Evolutionary conservation across 2,329 filamentous ascomycete genomes (phyloP).

Genomic region (Aciculosporium take): DNA sequence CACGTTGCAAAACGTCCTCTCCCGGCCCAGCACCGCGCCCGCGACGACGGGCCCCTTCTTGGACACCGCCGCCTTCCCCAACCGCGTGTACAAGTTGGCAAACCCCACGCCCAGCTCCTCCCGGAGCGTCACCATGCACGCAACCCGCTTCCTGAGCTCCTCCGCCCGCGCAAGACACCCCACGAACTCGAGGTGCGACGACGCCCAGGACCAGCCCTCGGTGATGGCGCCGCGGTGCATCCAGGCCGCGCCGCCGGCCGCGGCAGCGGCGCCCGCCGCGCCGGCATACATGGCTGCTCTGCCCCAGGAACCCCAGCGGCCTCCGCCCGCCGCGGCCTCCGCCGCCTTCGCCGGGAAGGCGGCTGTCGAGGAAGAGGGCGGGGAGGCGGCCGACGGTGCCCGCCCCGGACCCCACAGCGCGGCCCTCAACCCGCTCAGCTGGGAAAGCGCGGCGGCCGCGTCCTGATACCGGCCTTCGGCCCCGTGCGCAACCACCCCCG

Average conservation of each 20-base stretch:
- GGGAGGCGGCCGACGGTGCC: neutral
- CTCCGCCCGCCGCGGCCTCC: neutral
- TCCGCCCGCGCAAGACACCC: constrained; percentile 75
- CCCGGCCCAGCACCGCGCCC: constrained; percentile 46
- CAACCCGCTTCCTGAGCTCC: constrained; percentile 62
- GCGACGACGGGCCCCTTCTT: constrained; percentile 39
- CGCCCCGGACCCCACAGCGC: constrained; percentile 46
- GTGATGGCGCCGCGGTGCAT: constrained; percentile 68
- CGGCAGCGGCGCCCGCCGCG: constrained; percentile 67
- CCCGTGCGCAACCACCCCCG: constrained; percentile 69
- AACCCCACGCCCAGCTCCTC: constrained; percentile 59
- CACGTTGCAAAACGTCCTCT: constrained; percentile 81
- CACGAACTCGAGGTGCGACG: constrained; percentile 86
- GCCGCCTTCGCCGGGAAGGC: constrained; percentile 6
- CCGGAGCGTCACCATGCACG: constrained; percentile 50
- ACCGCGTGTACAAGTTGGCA: constrained; percentile 72
- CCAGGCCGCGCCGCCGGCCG: constrained; percentile 74
- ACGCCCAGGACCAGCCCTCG: constrained; percentile 66
- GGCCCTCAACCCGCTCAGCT: constrained; percentile 50
- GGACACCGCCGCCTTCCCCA: constrained; percentile 53
- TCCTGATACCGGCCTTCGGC: constrained; percentile 73
- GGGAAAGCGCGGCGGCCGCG: constrained; percentile 54
- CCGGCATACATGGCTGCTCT: constrained; percentile 77
- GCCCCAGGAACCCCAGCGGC: constrained; percentile 65
- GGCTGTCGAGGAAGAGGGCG: too few relatives aligned